Percentiles rank a stretch among this genome's conserved stretches.
phyloP scores from a whole-genome alignment of 345 rosid genomes.

The Schrenkiella parvula region DNA sequence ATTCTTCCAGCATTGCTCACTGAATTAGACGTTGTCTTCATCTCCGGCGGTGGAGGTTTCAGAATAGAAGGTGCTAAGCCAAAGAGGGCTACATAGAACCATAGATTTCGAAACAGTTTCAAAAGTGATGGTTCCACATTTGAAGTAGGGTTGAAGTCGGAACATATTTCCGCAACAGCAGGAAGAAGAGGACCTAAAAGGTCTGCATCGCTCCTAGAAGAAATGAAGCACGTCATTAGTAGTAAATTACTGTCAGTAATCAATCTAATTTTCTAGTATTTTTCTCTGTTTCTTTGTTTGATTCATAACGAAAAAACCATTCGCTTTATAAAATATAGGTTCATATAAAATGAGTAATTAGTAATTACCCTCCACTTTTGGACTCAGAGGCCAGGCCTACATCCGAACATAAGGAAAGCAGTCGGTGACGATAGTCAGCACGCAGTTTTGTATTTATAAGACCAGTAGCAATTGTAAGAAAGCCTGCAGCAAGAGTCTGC shows the following conservation, averaged over 20 bases:
- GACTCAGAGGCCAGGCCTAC: conserved; percentile 97
- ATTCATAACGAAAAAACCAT: not conserved
- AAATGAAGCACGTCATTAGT: not conserved
- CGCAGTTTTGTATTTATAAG: conserved; percentile 70
- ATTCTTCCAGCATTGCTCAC: conserved; percentile 62
- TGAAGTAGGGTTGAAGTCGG: conserved; percentile 72
- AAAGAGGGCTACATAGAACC: conserved; percentile 94
- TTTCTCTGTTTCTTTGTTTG: no score
- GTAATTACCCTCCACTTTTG: conserved; percentile 76
- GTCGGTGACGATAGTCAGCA: conserved; percentile 84
- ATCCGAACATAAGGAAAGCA: conserved; percentile 96
- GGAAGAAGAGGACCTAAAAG: conserved; percentile 86
- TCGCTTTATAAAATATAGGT: conserved; percentile 2
- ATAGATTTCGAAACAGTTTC: conserved; percentile 85
- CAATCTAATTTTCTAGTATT: no score
- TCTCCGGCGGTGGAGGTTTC: conserved; percentile 39
- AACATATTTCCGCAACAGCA: conserved; percentile 91
- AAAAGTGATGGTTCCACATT: conserved; percentile 76
- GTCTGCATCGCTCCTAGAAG: conserved; percentile 85
- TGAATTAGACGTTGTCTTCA: conserved; percentile 58
- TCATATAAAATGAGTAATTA: not conserved
- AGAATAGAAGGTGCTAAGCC: conserved; percentile 85
- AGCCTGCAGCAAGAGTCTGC: conserved; percentile 99
- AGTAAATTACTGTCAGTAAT: not conserved
- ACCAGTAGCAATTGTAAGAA: conserved; percentile 79